Evolutionary conservation across 192 early-diverging fungal species (phyloP).

Genomic region (Backusella parvicylindrica): DNA sequence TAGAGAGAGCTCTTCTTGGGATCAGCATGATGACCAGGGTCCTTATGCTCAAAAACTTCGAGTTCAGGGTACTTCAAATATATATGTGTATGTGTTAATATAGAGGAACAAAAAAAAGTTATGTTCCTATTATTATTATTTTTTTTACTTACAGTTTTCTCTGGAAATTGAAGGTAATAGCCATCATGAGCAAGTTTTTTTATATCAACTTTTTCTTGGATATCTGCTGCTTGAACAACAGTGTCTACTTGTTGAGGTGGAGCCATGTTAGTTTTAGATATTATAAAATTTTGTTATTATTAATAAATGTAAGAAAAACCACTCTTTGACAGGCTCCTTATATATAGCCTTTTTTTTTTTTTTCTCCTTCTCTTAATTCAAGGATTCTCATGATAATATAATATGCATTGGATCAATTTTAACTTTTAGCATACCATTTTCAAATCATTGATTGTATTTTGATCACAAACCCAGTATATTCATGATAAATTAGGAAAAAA

Average conservation of each 20-base stretch:
- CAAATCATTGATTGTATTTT: background rate
- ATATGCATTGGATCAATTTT: background rate
- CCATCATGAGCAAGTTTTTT: conserved; percentile 2
- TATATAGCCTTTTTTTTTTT: background rate
- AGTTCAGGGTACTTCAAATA: conserved; percentile 25
- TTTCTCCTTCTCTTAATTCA: background rate
- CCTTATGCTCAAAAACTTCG: conserved; percentile 16
- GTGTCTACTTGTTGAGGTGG: background rate
- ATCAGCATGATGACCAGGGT: conserved; percentile 44
- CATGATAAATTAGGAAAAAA: background rate
- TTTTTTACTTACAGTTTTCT: conserved; percentile 4
- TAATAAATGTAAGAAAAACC: background rate
- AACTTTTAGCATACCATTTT: background rate
- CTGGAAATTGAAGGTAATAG: background rate
- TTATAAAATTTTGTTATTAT: background rate
- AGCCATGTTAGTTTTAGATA: background rate
- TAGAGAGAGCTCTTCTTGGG: conserved; percentile 55
- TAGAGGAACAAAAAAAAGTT: background rate
- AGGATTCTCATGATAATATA: background rate
- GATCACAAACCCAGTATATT: background rate
- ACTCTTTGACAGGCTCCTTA: background rate
- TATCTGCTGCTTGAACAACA: background rate
- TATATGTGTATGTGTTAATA: background rate
- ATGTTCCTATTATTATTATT: background rate
- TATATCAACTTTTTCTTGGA: background rate